Base-by-base conservation (phyloP, 139 green algal genomes). In the Chlamydomonas eustigma region DNA sequence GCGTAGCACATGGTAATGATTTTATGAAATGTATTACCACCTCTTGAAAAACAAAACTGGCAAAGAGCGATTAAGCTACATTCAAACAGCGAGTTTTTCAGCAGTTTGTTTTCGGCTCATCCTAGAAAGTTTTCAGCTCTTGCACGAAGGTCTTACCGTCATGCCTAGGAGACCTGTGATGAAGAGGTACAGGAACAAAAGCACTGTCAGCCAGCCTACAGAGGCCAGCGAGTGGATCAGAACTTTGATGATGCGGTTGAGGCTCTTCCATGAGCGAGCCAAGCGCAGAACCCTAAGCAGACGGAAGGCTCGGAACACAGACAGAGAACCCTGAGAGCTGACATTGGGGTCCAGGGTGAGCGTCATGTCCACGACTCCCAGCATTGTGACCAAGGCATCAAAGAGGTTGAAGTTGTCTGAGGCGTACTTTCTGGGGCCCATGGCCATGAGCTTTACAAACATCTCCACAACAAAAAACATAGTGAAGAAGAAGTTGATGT, bases 161-260 rank as follows among this genome's bases (percentile, higher is more conserved):
- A 76, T 75, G 44, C 78, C 78, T 44, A 83, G 50, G 72, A 83
- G 72, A 6, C n/a, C 63, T 1, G 52, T 50, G 1, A 83, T 39
- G 50, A 83, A 79, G 50, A 83, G 65, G 72, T 79, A 83, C 1
- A 83, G 78, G 31, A 76, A n/a, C 36, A 83, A 50, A 2, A 83
- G 72, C 64, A 76, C 1, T 0, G 66, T 64, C 28, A 83, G 72
- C 32, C 52, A 79, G 35, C 22, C 44, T 2, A 73, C 39, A 22
- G 35, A 38, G 25, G 28, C 32, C 2, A 75, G 12, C 6, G 69
- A 44, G 1, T 22, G 32, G 28, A 64, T 3, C 12, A 81, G 34
- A 2, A 77, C 36, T 1, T 3, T 18, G 34, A 81, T 44, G 36
- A 81, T 69, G 37, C 38, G 51, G 51, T 65, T 76, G 1, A 77